A percentile compares a stretch with the other conserved stretches of the same genome.
These are phyloP conservation scores for Pythium monospermum DNA, from an alignment of 352 stramenopile genomes.

Conservation along the genomic window DNA sequence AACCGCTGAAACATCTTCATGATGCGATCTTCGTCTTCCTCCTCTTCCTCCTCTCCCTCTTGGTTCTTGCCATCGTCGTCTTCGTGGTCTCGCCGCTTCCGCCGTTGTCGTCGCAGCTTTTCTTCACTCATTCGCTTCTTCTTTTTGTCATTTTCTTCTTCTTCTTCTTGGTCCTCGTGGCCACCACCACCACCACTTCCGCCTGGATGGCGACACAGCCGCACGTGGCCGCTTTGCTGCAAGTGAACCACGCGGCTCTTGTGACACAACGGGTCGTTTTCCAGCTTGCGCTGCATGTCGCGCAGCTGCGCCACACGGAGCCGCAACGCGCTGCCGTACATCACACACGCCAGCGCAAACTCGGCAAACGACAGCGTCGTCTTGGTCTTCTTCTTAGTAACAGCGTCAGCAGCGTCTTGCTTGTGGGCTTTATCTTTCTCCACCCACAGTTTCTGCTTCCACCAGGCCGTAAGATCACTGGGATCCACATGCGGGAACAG, in stretches of 20 bases:
- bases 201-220: constrained; percentile 35
- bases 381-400: neutral
- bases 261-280: constrained; percentile 48
- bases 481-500: constrained; percentile 12
- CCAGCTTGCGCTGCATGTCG: constrained; percentile 16
- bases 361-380: constrained; percentile 40
- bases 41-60: constrained; percentile 6
- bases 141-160: neutral
- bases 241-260: constrained; percentile 64
- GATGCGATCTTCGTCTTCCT: constrained; percentile 11
- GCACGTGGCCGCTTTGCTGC: constrained; percentile 62
- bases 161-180: neutral
- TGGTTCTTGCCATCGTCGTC: constrained; percentile 7
- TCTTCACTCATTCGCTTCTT: constrained; percentile 2
- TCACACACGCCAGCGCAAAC: constrained; percentile 53
- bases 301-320: constrained; percentile 22
- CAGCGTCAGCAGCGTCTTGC: neutral
- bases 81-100: neutral
- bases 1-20: constrained; percentile 22
- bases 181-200: no score
- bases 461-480: constrained; percentile 15
- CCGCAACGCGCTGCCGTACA: constrained; percentile 33
- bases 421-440: neutral
- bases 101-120: constrained; percentile 1
- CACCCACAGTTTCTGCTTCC: constrained; percentile 2